A percentile compares a stretch with the other conserved stretches of the same genome.
phyloP scores from a whole-genome alignment of 805 yeast genomes.

The Wickerhamomyces hampshirensis region DNA sequence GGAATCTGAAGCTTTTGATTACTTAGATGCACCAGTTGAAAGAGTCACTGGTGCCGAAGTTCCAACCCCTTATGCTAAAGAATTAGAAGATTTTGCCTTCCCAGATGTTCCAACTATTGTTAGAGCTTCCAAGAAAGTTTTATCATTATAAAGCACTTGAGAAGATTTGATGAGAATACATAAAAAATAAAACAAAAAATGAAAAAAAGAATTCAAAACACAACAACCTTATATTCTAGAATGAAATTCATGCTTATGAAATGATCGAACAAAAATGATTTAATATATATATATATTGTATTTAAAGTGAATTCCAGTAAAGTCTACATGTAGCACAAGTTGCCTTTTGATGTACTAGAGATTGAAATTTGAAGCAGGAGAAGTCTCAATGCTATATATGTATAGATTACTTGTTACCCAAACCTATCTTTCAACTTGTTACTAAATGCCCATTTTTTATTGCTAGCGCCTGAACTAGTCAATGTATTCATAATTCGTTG shows the following conservation, averaged over 20 bases:
- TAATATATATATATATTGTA: too few species aligned
- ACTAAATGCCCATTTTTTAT: slow-evolving; percentile 12
- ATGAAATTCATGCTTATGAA: background rate
- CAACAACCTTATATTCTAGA: background rate
- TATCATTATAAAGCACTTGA: slow-evolving; percentile 63
- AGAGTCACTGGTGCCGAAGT: slow-evolving; percentile 99
- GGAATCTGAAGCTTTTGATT: slow-evolving; percentile 98
- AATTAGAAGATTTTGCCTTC: slow-evolving; percentile 97
- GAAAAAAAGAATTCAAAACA: too few species aligned
- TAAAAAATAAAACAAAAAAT: too few species aligned
- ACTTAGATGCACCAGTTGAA: slow-evolving; percentile 96
- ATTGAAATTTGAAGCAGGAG: too few species aligned
- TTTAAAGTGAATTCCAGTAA: too few species aligned
- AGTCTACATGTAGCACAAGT: too few species aligned
- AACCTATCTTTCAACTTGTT: slow-evolving; percentile 11
- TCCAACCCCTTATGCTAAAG: slow-evolving; percentile 97
- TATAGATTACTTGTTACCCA: too few species aligned
- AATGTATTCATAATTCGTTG: slow-evolving; percentile 10
- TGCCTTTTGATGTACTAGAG: too few species aligned
- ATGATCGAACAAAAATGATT: background rate
- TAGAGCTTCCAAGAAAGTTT: slow-evolving; percentile 79
- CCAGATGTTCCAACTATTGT: slow-evolving; percentile 90
- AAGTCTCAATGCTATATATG: too few species aligned
- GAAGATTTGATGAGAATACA: too few species aligned
- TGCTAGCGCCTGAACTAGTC: slow-evolving; percentile 1